Conservation (phyloP, 2,329 filamentous ascomycete species). For the Monilinia vaccinii-corymbosi region DNA sequence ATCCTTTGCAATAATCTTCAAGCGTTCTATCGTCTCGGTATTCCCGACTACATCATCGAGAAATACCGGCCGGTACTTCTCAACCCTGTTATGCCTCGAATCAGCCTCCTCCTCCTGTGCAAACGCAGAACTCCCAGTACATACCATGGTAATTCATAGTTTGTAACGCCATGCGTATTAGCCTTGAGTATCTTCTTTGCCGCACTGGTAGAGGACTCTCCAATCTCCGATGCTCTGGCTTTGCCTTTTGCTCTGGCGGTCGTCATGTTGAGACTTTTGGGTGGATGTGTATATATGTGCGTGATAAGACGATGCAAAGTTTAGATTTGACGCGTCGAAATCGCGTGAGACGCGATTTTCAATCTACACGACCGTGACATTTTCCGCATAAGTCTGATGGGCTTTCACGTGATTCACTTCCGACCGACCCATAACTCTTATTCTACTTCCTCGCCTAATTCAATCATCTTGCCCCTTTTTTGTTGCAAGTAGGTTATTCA, state of each 20-base stretch:
- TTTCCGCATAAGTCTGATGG: background rate
- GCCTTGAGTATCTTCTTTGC: slow-evolving; percentile 46
- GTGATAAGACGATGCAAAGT: background rate
- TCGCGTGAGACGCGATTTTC: slow-evolving; percentile 13
- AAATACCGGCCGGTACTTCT: slow-evolving; percentile 93
- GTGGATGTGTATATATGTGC: background rate
- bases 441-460: no score
- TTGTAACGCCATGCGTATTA: slow-evolving; percentile 41
- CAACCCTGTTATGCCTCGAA: slow-evolving; percentile 57
- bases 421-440: background rate
- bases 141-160: slow-evolving; percentile 75
- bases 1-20: slow-evolving; percentile 97
- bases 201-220: slow-evolving; percentile 51
- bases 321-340: slow-evolving; percentile 17
- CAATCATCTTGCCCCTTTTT: no score
- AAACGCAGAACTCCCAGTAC: background rate
- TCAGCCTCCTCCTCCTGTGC: background rate
- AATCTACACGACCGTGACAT: slow-evolving; percentile 17
- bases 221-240: slow-evolving; percentile 32
- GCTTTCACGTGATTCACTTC: background rate
- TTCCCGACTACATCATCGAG: slow-evolving; percentile 97
- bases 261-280: slow-evolving; percentile 17
- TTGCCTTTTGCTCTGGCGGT: slow-evolving; percentile 21
- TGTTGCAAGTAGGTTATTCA: no score
- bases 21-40: slow-evolving; percentile 89